Evolutionary conservation across 2,329 filamentous ascomycete genomes (phyloP).

Genomic region (Colletotrichum orbiculare): DNA sequence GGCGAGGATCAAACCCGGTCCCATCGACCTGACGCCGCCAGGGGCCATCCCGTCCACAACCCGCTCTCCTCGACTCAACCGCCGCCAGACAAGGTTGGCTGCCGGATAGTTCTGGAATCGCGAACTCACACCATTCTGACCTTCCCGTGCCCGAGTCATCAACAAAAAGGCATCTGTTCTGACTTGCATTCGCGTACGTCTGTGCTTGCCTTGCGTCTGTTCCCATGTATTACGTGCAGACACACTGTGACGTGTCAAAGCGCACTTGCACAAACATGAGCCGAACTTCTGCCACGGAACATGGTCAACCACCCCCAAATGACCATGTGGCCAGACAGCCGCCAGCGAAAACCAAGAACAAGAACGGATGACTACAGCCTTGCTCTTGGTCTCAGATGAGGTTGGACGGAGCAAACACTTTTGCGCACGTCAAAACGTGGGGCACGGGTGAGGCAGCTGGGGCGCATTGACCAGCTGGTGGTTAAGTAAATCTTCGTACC

Average conservation of each 20-base stretch:
- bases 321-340: conserved; percentile 4
- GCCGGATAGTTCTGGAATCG: neutral
- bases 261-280: conserved; percentile 15
- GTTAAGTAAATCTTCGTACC: too few species aligned
- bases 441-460: too few species aligned
- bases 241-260: conserved; percentile 21
- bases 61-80: too few species aligned
- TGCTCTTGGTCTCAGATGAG: conserved; percentile 12
- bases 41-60: conserved; percentile 13
- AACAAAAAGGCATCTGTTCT: neutral
- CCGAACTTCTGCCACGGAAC: conserved; percentile 26
- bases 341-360: neutral
- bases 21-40: conserved; percentile 18
- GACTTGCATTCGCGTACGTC: neutral
- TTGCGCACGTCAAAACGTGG: conserved; percentile 23
- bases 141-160: conserved; percentile 14
- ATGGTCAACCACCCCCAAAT: conserved; percentile 6
- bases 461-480: too few species aligned
- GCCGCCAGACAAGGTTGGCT: conserved; percentile 6
- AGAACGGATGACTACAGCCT: conserved; percentile 14
- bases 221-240: conserved; percentile 24
- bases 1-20: conserved; percentile 23
- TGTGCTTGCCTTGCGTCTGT: neutral
- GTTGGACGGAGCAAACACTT: conserved; percentile 1
- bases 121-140: conserved; percentile 6